Percentiles rank a stretch among this genome's conserved stretches.
Conservation (phyloP, 768 basidiomycete genomes). For the Naganishia friedmannii region DNA sequence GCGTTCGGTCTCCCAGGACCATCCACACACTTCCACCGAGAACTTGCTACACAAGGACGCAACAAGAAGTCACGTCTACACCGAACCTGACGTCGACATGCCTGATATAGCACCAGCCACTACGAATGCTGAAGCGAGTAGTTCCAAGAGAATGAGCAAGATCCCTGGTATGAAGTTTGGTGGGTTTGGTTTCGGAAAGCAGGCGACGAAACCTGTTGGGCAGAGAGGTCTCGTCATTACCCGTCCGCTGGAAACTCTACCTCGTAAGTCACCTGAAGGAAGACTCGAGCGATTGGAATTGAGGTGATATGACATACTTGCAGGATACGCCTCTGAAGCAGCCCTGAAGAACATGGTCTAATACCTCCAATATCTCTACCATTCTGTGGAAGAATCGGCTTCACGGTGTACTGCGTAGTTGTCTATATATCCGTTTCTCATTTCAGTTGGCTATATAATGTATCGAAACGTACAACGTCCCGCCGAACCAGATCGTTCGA, state of each 20-base stretch:
- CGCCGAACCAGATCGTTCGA: neutral
- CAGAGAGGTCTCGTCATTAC: constrained; percentile 57
- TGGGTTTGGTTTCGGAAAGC: constrained; percentile 74
- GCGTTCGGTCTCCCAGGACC: constrained; percentile 43
- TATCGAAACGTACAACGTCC: neutral
- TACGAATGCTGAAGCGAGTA: constrained; percentile 30
- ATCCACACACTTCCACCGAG: constrained; percentile 8
- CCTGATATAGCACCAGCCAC: constrained; percentile 30
- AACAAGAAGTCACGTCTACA: constrained; percentile 54
- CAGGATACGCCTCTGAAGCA: constrained; percentile 26
- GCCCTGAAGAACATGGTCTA: constrained; percentile 4
- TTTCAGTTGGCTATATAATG: neutral
- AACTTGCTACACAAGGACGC: constrained; percentile 18
- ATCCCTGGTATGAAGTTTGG: constrained; percentile 42
- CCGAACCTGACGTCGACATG: constrained; percentile 53
- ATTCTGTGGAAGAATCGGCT: neutral
- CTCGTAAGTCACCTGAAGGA: constrained; percentile 37
- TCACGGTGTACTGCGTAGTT: neutral
- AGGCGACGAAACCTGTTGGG: constrained; percentile 70
- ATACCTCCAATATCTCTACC: neutral
- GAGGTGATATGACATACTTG: neutral
- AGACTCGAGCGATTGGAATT: neutral
- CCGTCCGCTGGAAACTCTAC: constrained; percentile 43
- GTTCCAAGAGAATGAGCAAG: constrained; percentile 16
- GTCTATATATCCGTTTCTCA: neutral